Base-by-base conservation (phyloP, 179 eudicot genomes). In the Silene vulgaris region DNA sequence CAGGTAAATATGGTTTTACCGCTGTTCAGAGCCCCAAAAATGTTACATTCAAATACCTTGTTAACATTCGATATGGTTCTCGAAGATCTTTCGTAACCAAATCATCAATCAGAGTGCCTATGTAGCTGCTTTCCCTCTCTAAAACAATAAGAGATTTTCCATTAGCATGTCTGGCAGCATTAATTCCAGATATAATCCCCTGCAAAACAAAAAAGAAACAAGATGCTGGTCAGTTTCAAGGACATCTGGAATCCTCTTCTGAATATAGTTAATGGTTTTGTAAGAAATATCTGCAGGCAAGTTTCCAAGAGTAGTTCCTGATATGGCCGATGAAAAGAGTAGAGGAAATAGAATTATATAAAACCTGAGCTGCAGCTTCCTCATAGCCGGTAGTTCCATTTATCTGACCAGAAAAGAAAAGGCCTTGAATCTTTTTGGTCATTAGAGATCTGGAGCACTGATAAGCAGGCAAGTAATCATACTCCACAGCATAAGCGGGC, bases 291-390 rank as follows among this genome's bases (percentile, higher is more conserved):
- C 43, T 4, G 61, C n/a, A 17, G 20, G n/a, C 71, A 70, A 12
- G 6, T 60, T 11, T 61, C 13, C 35, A 11, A 64, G 12, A 54
- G 54, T 12, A 32, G n/a, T n/a, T 9, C 61, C 57, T 28, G 62
- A 11, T 62, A 14, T 52, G 59, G 59, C 59, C 12, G 59, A 52
- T 4, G 35, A 35, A 12, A 50, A 16, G 75, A 74, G 40, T 65
- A 43, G 12, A 50, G 30, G 5, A 57, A 43, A 9, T 43, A 23
- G 32, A 65, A 43, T 65, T 8, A 45, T 60, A 43, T 28, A 76
- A 74, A 52, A 95, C 99, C 99, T 95, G 99, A 5, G 99, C 92
- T 72, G 99, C 97, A 79, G 99, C 99, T 87, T 95, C 99, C 85
- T 95, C 99, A 63, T 95, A 95, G 75, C 99, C 99, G 43, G 99